Conservation (phyloP, 768 basidiomycete genomes). For the Stropharia rugosoannulata region DNA sequence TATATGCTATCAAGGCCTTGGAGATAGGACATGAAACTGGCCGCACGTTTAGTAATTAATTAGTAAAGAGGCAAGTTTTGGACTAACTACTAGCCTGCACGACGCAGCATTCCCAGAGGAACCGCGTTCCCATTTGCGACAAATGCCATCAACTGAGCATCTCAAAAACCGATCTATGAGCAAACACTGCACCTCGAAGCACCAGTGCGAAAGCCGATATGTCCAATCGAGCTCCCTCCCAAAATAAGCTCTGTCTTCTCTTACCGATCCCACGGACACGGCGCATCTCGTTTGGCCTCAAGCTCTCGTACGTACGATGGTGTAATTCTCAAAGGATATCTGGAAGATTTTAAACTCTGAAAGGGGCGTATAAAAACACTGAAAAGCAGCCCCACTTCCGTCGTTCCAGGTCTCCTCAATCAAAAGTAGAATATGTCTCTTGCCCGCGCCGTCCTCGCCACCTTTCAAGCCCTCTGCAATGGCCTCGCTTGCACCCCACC, state of each 20-base stretch:
- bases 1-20: too few relatives aligned
- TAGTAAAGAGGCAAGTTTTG: too few relatives aligned
- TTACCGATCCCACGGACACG: slow-evolving; percentile 9
- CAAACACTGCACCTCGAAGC: not conserved
- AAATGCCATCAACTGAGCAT: not conserved
- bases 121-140: not conserved
- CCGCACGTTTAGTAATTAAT: too few relatives aligned
- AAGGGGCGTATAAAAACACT: slow-evolving; percentile 15
- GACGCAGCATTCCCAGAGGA: not conserved
- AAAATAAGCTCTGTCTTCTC: slow-evolving; percentile 7
- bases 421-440: slow-evolving; percentile 39
- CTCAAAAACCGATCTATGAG: slow-evolving; percentile 1
- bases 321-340: not conserved
- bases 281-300: not conserved
- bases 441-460: slow-evolving; percentile 44
- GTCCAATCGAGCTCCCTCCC: not conserved
- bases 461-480: slow-evolving; percentile 49
- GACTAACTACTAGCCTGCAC: not conserved
- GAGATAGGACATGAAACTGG: too few relatives aligned
- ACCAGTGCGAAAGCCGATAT: not conserved
- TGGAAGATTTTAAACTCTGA: not conserved
- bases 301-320: not conserved
- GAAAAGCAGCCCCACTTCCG: not conserved
- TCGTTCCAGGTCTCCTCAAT: not conserved
- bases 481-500: slow-evolving; percentile 56